Conservation (phyloP, 257 asterid genomes). For the Cruciata laevipes region DNA sequence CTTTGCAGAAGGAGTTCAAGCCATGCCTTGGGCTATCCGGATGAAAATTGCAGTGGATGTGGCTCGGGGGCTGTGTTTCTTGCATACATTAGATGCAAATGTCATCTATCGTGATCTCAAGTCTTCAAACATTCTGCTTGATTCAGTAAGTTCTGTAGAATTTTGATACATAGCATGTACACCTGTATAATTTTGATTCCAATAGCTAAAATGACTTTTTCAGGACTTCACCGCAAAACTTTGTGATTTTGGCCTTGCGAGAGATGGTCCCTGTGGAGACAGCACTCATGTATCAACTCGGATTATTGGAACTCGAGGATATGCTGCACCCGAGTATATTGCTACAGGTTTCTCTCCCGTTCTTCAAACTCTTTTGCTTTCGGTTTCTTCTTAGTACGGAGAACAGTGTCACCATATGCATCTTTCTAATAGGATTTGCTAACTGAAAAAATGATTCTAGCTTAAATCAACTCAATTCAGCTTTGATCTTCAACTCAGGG, state of each 20-base stretch:
- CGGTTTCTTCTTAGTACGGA: not conserved
- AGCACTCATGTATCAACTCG: conserved; percentile 66
- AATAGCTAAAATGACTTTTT: conserved; percentile 12
- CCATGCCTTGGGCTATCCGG: conserved; percentile 52
- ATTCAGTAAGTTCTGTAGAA: conserved; percentile 35
- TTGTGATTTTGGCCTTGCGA: conserved; percentile 67
- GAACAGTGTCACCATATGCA: not conserved
- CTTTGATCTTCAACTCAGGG: not conserved
- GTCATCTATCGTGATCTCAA: conserved; percentile 62
- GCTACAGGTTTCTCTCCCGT: conserved; percentile 37
- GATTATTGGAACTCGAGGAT: conserved; percentile 57
- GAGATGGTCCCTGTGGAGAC: conserved; percentile 64
- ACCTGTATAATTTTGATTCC: not conserved
- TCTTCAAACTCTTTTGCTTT: not conserved
- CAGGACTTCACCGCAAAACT: conserved; percentile 69
- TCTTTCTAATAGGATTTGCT: not conserved
- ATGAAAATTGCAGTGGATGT: conserved; percentile 49
- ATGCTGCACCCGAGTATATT: conserved; percentile 73
- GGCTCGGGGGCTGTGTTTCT: conserved; percentile 54
- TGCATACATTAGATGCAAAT: conserved; percentile 52
- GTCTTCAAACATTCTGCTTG: conserved; percentile 58
- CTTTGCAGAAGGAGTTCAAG: conserved; percentile 55
- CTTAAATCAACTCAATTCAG: not conserved
- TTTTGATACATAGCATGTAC: not conserved
- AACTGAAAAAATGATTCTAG: not conserved